These are phyloP conservation scores for Cenchrus fungigraminus DNA, from an alignment of 176 grass and related monocot species.

Conservation along the genomic window DNA sequence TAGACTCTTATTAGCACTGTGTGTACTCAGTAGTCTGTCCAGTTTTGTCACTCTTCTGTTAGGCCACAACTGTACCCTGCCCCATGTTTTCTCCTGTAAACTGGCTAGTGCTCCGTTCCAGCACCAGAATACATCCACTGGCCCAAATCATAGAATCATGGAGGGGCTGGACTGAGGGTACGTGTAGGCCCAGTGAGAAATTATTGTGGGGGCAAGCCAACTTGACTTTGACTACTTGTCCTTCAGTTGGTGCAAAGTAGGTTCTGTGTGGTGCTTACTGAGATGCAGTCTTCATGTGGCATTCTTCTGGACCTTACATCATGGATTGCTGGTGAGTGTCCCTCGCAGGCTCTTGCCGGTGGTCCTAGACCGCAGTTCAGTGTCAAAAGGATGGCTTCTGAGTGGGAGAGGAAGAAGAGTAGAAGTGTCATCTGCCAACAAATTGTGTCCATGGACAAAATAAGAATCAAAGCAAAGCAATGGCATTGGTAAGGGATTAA, in stretches of 20 bases:
- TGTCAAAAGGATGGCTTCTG: conserved; percentile 21
- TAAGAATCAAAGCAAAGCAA: conserved; percentile 13
- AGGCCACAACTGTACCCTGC: neutral
- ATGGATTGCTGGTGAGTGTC: conserved; percentile 39
- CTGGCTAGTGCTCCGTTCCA: conserved; percentile 14
- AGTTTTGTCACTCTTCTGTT: conserved; percentile 14
- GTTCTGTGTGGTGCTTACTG: conserved; percentile 36
- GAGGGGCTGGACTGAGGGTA: conserved; percentile 9
- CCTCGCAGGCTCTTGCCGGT: conserved; percentile 38
- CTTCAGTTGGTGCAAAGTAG: conserved; percentile 33
- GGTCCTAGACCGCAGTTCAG: conserved; percentile 35
- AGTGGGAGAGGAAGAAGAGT: neutral
- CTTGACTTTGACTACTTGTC: conserved; percentile 43
- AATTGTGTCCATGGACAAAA: neutral
- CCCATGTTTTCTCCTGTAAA: conserved; percentile 17
- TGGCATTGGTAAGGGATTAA: neutral
- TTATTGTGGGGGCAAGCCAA: conserved; percentile 40
- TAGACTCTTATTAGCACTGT: neutral
- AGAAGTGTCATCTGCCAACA: conserved; percentile 26
- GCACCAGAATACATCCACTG: conserved; percentile 10
- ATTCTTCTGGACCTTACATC: conserved; percentile 31
- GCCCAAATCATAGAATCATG: conserved; percentile 34
- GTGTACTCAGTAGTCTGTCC: neutral
- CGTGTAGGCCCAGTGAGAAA: conserved; percentile 33
- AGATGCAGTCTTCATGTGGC: conserved; percentile 29